phyloP scores from a whole-genome alignment of 129 eudicot genomes.

The Tagetes erecta region DNA sequence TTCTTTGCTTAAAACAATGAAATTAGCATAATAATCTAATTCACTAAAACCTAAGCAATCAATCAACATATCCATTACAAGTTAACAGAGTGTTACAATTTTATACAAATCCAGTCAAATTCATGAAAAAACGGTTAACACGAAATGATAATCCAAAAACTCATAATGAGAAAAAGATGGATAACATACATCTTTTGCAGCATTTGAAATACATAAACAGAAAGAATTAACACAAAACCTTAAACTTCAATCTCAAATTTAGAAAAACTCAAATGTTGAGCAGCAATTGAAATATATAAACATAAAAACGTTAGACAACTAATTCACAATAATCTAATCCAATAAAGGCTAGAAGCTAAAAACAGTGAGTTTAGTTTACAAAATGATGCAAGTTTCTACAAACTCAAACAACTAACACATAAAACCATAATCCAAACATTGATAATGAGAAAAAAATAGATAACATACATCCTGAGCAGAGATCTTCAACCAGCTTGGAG shows the following conservation, averaged over 20 bases:
- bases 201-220: too few relatives aligned
- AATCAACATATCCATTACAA: not conserved
- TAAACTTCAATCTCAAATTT: not conserved
- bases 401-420: not conserved
- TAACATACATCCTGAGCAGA: conserved; percentile 52
- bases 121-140: too few relatives aligned
- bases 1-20: too few relatives aligned
- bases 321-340: not conserved
- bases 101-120: not conserved
- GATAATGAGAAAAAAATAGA: not conserved
- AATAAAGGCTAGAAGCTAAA: not conserved
- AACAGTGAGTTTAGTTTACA: not conserved
- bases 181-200: too few relatives aligned
- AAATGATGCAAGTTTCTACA: not conserved
- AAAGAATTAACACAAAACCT: too few relatives aligned
- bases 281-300: not conserved
- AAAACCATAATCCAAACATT: not conserved
- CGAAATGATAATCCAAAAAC: too few relatives aligned
- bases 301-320: too few relatives aligned
- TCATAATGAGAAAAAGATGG: too few relatives aligned
- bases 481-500: conserved; percentile 66
- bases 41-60: not conserved
- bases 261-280: not conserved
- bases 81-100: not conserved
- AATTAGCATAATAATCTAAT: not conserved